Evolutionary conservation across 805 yeast species (phyloP), one percentile per base, ranked within the genome.

Genomic region (Helenozyma rhizophorensis): DNA sequence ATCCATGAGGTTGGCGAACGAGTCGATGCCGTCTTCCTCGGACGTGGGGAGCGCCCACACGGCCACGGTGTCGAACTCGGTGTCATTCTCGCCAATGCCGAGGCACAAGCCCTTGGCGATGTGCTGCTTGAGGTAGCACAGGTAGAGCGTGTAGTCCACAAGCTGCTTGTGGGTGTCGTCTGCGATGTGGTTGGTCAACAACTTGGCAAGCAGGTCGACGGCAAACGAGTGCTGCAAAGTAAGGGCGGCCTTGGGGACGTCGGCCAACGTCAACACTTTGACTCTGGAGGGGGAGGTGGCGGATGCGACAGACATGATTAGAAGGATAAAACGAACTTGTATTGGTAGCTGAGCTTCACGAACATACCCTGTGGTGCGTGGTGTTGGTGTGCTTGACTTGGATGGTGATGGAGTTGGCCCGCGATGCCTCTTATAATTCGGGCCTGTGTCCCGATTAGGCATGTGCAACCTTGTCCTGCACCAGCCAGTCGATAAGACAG

Each of bases 11-110:
- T 70, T 71, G 25, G 65, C 41, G 47, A 68, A 71, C 30, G 67
- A 58, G 31, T 74, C 76, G 28, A 72, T 49, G 3, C 71, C 70
- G 8, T 58, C 63, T 6, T 48, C 53, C 4, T 45, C 48, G 8
- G 69, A 62, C 9, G 61, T 65, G 4, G 80, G 80, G 18, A 57
- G 58, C 9, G 74, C 58, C 78, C 79, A 76, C 15, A 74, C 50
- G 5, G 76, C 70, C 21, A 75, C 80, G 6, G 79, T 68, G 55
- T 75, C 79, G 50, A 70, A 76, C 4, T 48, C 50, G 1, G 47
- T 48, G 1, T 42, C 54, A 9, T 61, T 56, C 34, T 76, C 79
- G 36, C 71, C 70, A 22, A 74, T 58, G 4, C 71, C 80, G 16
- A 74, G 48, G 18, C 66, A 73, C 22, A 74, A 30, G 1, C 81